Base-by-base conservation (phyloP, 192 early-diverging fungal genomes). In the Helicostylum pulchrum region DNA sequence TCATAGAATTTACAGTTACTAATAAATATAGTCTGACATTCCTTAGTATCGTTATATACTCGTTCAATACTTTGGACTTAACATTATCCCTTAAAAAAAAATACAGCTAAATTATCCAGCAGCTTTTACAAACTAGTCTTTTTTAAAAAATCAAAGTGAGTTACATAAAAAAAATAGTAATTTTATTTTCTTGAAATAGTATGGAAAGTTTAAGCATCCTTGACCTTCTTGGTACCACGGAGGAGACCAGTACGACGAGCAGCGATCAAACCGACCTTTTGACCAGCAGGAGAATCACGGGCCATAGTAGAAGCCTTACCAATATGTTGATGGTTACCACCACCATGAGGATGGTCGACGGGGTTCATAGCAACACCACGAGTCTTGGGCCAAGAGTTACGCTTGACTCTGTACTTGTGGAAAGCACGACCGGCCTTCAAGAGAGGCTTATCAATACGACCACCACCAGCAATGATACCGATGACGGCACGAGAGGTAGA, bases 301-400 rank as follows among this genome's bases (percentile, higher is more conserved):
- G 92, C 82, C 56, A 99, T 85, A 66, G 96, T 99, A 74, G 96
- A 98, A 44, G 97, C 97, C 88, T 99, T 94, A 96, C 97, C 97
- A 83, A 99, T 98, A 85, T 99, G 96, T 87, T 99, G 97, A 81
- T 99, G 97, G 93, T 99, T 99, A 98, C 96, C 95, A 94, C 96
- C 96, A 93, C 92, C 91, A 81, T 92, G 91, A 69, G 88, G 88
- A 88, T 92, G 90, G 78, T 91, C 89, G 17, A 82, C 80, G 64
- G 96, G 96, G 92, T 99, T 99, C 96, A 99, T 99, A 79, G 95
- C 96, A 85, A 99, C 96, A 97, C 96, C 96, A 93, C 97, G 94
- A 85, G 97, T 99, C 80, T 90, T 93, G 73, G 97, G 97, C 97
- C 97, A 99, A 74, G 81, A 87, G 94, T 99, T 97, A 76, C 95